Evolutionary conservation across 2,329 filamentous ascomycete species (phyloP), one percentile per base, ranked within the genome.

Genomic region (Metarhizium rileyi): DNA sequence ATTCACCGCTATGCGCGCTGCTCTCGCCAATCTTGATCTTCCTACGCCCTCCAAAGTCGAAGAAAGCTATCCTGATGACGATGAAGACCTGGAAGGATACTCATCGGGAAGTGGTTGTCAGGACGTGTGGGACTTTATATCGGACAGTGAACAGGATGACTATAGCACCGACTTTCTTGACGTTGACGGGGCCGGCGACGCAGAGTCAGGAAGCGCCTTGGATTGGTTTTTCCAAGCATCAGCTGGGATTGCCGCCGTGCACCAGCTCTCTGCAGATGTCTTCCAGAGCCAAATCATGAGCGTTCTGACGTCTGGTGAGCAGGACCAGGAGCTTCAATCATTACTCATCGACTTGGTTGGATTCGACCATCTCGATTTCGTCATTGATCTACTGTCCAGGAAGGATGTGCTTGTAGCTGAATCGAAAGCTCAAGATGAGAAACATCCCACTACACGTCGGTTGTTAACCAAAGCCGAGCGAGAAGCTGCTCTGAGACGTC

Each of bases 111-210:
- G 78, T 41, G 81, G 78, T 18, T 79, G 80, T 5, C 86, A 91
- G 51, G 90, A 96, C 67, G 83, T 96, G 9, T 96, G 91, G 91
- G 90, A 96, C 63, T 82, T 94, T 51, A 88, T 95, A 61, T 89
- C 84, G 52, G 85, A 90, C 46, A 77, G 77, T 45, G 83, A 86
- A 23, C 80, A 81, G 20, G 83, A 84, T 50, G 73, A 78, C 7
- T 70, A 78, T 63, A 84, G 79, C 59, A 84, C 81, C 57, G 86
- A 87, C 53, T 70, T 80, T 27, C 78, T 84, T 44, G 76, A 78
- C 25, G 67, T 52, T 45, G 70, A 58, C 10, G 58, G 46, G 10
- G 55, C 57, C 7, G 60, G 61, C 26, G 61, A 60, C 46, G 50
- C 64, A 20, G 48, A 57, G 30, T 57, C 58, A 4, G 61, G 60